Conservation (phyloP, 2,329 filamentous ascomycete species). For the Cytospora mali region DNA sequence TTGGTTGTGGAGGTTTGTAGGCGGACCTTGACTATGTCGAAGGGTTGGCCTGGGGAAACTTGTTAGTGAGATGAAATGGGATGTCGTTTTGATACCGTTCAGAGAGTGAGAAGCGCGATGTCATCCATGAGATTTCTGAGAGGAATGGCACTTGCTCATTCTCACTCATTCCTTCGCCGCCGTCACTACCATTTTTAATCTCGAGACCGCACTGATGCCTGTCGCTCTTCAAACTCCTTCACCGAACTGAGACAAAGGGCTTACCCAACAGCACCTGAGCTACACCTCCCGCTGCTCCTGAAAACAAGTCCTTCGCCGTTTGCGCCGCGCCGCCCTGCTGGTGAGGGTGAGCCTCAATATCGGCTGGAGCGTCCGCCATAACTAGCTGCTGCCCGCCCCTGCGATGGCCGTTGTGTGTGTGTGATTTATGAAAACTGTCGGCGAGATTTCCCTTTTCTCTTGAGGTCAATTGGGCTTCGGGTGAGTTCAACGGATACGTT, state of each 20-base stretch:
- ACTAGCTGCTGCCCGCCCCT: conserved; percentile 20
- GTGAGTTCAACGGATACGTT: neutral
- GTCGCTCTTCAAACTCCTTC: neutral
- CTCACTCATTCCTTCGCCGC: conserved; percentile 1
- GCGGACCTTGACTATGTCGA: conserved; percentile 96
- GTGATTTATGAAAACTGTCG: neutral
- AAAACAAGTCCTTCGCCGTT: conserved; percentile 85
- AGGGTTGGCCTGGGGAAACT: conserved; percentile 60
- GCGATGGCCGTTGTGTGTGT: conserved; percentile 1
- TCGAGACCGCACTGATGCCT: neutral
- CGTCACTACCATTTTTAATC: neutral
- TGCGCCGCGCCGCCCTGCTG: conserved; percentile 48
- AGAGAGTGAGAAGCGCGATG: neutral
- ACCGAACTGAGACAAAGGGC: conserved; percentile 32
- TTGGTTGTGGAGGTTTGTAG: conserved; percentile 88
- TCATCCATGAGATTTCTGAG: neutral
- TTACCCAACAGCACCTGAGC: conserved; percentile 92
- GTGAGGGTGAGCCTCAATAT: conserved; percentile 39
- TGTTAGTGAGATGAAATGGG: conserved; percentile 2
- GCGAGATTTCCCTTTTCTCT: neutral
- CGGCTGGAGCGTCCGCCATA: conserved; percentile 42
- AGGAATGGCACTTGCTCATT: conserved; percentile 9
- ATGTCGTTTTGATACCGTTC: neutral
- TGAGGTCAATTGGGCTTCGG: neutral
- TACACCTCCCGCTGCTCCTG: conserved; percentile 87